phyloP scores from a whole-genome alignment of 768 basidiomycete genomes.

The Trametes maxima region DNA sequence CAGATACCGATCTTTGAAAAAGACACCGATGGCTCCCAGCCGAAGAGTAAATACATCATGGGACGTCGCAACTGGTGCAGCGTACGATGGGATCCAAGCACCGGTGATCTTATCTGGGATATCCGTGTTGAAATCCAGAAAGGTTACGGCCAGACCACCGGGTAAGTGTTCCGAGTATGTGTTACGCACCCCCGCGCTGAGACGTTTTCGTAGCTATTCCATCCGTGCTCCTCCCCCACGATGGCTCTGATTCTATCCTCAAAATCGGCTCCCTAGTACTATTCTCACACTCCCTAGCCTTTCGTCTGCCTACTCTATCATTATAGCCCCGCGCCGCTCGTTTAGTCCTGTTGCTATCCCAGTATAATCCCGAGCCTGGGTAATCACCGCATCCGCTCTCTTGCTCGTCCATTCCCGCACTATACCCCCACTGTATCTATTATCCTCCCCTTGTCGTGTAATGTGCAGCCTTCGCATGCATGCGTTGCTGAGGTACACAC shows the following conservation, averaged over 20 bases:
- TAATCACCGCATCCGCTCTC: slow-evolving; percentile 8
- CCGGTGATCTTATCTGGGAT: slow-evolving; percentile 76
- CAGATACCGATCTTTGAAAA: slow-evolving; percentile 76
- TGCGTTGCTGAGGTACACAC: too few species aligned
- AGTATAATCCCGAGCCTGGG: slow-evolving; percentile 9
- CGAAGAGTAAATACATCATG: slow-evolving; percentile 84
- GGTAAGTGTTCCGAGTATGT: slow-evolving; percentile 49
- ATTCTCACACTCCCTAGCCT: background rate
- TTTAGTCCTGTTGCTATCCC: slow-evolving; percentile 13
- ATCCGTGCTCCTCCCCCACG: slow-evolving; percentile 35
- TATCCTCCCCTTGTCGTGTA: slow-evolving; percentile 6
- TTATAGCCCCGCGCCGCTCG: slow-evolving; percentile 9
- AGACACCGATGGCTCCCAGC: slow-evolving; percentile 75
- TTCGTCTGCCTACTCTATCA: slow-evolving; percentile 5
- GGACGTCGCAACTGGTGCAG: slow-evolving; percentile 87
- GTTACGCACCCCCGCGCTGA: background rate
- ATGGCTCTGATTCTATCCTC: slow-evolving; percentile 22
- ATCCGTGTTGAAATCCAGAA: slow-evolving; percentile 86
- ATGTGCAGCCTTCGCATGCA: background rate
- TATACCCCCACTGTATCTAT: slow-evolving; percentile 23
- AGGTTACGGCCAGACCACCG: slow-evolving; percentile 78
- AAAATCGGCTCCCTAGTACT: background rate
- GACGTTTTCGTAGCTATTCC: slow-evolving; percentile 26
- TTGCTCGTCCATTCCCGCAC: background rate
- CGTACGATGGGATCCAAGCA: slow-evolving; percentile 56